These are phyloP conservation scores for Onygena corvina DNA, from an alignment of 2,329 filamentous ascomycete genomes.

Conservation along the genomic window DNA sequence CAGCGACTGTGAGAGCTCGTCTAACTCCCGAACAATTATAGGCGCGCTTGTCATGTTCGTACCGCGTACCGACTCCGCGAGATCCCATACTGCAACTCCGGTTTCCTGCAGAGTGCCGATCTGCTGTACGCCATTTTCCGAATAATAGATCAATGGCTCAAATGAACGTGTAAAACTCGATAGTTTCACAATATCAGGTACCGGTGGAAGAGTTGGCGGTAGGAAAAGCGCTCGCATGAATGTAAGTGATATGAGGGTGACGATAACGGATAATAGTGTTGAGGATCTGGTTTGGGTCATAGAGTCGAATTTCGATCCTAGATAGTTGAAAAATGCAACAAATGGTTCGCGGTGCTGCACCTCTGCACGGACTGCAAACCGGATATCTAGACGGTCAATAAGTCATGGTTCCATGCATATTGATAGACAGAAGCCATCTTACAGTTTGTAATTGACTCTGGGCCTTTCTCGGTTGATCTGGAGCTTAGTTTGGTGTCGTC, in stretches of 20 bases:
- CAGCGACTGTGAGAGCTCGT: conserved; percentile 72
- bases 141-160: conserved; percentile 89
- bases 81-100: conserved; percentile 85
- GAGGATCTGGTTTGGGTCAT: conserved; percentile 60
- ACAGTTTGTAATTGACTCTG: conserved; percentile 40
- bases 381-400: conserved; percentile 53
- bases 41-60: conserved; percentile 86
- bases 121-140: conserved; percentile 74
- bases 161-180: conserved; percentile 82
- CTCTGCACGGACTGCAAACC: conserved; percentile 76
- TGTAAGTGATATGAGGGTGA: conserved; percentile 53
- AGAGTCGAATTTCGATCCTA: conserved; percentile 48
- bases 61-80: conserved; percentile 75
- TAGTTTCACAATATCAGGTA: conserved; percentile 80
- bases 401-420: conserved; percentile 13
- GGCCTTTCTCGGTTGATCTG: conserved; percentile 6
- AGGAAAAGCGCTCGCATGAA: conserved; percentile 55
- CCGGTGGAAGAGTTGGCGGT: conserved; percentile 53
- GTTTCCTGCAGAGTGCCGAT: conserved; percentile 83
- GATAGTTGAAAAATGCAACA: conserved; percentile 55
- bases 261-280: conserved; percentile 49
- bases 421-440: conserved; percentile 22
- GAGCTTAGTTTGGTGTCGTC: neutral
- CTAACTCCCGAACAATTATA: conserved; percentile 73
- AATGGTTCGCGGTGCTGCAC: conserved; percentile 80